Evolutionary conservation across 352 stramenopile genomes (phyloP), one percentile per base, ranked within the genome.

Genomic region (Phytophthora lateralis): DNA sequence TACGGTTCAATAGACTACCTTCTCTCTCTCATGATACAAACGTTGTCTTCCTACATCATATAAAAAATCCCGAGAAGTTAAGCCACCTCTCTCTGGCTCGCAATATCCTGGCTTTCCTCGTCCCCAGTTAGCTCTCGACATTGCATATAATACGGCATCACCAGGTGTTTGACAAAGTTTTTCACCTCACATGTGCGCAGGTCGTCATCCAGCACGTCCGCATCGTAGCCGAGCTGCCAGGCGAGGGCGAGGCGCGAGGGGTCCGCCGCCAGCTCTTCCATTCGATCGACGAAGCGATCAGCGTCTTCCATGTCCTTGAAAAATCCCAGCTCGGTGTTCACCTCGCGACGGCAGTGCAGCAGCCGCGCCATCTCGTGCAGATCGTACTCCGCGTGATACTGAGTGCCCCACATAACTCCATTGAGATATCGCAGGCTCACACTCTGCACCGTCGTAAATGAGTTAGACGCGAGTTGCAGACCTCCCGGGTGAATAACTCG

Each of bases 341-440:
- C 65, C 55, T 88, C 66, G 24, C 84, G 78, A 21, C 84, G 82
- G 60, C 80, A 90, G 60, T 89, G 75, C 42, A 88, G 49, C 48
- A 93, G 62, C 3, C 81, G 69, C n/a, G 84, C 78, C 61, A 93
- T 82, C 53, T 93, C 84, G 55, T 93, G 80, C 42, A 91, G 61
- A 42, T 93, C 73, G 54, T 91, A 93, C 66, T 93, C 81, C 4
- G 84, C 80, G 24, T 93, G 84, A 56, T 93, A 93, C 55, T 93
- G 84, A 26, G 90, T 55, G 17, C 64, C 81, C 84, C 82, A 93
- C 48, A 90, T 90, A n/a, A 89, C 80, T 41, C 84, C 84, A 29
- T 87, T 85, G 8, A 88, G 54, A 47, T 88, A 73, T 30, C 70
- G 72, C 27, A 93, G 55, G 21, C 53, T 69, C 5, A 80, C 78